Evolutionary conservation across 2,329 filamentous ascomycete genomes (phyloP).

Genomic region (Paecilomyces sp.): DNA sequence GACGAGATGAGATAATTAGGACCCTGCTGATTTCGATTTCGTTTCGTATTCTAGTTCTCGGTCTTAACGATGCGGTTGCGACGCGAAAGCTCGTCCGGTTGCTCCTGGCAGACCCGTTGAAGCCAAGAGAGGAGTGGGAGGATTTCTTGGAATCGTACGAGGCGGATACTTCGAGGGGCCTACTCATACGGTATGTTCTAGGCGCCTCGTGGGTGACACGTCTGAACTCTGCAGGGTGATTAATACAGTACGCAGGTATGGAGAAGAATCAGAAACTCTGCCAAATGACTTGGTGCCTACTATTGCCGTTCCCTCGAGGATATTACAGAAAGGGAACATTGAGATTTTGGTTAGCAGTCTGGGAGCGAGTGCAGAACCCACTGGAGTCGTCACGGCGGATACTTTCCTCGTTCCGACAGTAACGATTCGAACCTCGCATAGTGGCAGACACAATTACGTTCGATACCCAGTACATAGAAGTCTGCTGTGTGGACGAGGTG

Average conservation of each 20-base stretch:
- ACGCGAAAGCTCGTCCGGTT: constrained; percentile 59
- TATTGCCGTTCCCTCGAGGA: constrained; percentile 48
- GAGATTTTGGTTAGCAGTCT: constrained; percentile 54
- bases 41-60: constrained; percentile 35
- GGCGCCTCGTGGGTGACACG: constrained; percentile 4
- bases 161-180: constrained; percentile 45
- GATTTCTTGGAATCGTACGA: constrained; percentile 46
- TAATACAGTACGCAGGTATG: constrained; percentile 37
- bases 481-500: constrained; percentile 65
- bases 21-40: neutral
- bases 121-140: constrained; percentile 60
- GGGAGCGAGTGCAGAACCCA: constrained; percentile 41
- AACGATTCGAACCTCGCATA: constrained; percentile 59
- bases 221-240: neutral
- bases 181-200: constrained; percentile 54
- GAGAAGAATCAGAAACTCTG: constrained; percentile 42
- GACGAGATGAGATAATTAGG: neutral
- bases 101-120: constrained; percentile 63
- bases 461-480: constrained; percentile 79
- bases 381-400: constrained; percentile 47
- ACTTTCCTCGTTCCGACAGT: constrained; percentile 68
- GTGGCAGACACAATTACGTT: constrained; percentile 58
- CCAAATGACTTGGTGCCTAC: constrained; percentile 47
- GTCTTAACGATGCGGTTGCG: constrained; percentile 41
- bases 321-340: constrained; percentile 50